Evolutionary conservation across 805 yeast genomes (phyloP), one percentile per base, ranked within the genome.

Genomic region (Myxozyma udenii): DNA sequence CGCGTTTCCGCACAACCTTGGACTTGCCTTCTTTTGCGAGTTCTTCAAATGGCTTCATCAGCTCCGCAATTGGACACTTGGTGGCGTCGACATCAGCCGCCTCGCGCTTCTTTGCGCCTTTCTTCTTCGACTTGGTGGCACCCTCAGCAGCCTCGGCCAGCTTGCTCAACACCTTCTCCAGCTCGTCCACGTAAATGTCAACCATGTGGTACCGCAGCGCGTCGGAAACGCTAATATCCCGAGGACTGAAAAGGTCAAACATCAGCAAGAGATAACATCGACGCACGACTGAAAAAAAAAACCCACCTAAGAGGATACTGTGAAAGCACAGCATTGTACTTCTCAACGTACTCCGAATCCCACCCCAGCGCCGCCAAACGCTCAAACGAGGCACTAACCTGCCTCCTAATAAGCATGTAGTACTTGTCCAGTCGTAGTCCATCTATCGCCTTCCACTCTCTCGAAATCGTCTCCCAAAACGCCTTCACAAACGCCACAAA

Each of bases 181-280:
- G 70, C 69, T 91, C 98, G 61, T 89, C 97, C 35, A 86, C 67
- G 65, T 80, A 81, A 4, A 93, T 80, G 69, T 93, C 98, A 54
- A 86, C 76, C 37, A 91, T 68, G 71, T 91, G 98, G 66, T 85
- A 80, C 16, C 95, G 83, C 46, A 93, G 76, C 22, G 93, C 93
- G 59, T 78, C 78, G 40, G 95, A 84, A 22, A 82, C 73, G 57
- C 78, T 76, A 4, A 47, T 25, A 21, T 53, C 43, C 24, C 44
- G 40, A 12, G 57, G 53, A 36, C 52, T 52, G 30, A 9, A 32
- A 9, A 2, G 9, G n/a, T n/a, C n/a, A n/a, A n/a, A n/a, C n/a
- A n/a, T n/a, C n/a, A n/a, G n/a, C n/a, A n/a, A n/a, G n/a, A n/a
- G n/a, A n/a, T n/a, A 28, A 9, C 12, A 9, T 28, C 7, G 33